Evolutionary conservation across 805 yeast genomes (phyloP).

Genomic region (Candida orba): DNA sequence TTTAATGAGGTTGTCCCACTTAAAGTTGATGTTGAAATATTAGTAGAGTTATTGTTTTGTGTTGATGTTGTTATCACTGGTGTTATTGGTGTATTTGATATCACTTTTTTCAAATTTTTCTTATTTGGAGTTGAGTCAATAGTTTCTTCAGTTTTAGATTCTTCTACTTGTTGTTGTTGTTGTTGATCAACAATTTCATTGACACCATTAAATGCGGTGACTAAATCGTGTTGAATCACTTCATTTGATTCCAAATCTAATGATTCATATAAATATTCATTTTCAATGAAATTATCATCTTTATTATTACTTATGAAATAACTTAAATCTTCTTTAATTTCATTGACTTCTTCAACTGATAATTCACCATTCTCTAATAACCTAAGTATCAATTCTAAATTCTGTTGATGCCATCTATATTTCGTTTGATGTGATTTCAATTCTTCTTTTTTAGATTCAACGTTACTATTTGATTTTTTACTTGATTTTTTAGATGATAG

Average conservation of each 20-base stretch:
- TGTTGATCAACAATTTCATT: constrained; percentile 2
- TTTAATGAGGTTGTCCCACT: constrained; percentile 26
- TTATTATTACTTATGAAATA: constrained; percentile 90
- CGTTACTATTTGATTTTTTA: constrained; percentile 37
- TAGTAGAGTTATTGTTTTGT: neutral
- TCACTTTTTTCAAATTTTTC: no score
- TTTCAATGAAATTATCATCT: constrained; percentile 87
- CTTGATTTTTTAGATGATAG: constrained; percentile 50
- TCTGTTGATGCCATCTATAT: constrained; percentile 72
- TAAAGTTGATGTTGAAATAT: constrained; percentile 1
- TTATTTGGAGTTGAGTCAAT: no score
- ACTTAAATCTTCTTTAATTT: constrained; percentile 78
- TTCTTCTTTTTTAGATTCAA: constrained; percentile 54
- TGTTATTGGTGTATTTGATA: neutral
- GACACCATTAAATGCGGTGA: constrained; percentile 23
- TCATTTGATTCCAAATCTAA: constrained; percentile 60
- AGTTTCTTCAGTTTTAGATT: no score
- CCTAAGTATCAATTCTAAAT: constrained; percentile 70
- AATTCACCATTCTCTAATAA: constrained; percentile 74
- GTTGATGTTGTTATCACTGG: neutral
- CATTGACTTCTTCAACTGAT: constrained; percentile 66
- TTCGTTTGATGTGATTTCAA: constrained; percentile 55
- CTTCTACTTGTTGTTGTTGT: neutral
- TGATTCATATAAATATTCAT: constrained; percentile 86
- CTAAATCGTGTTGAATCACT: constrained; percentile 43